Evolutionary conservation across 73 alveolate species (phyloP), one percentile per base, ranked within the genome.

Genomic region (Durusdinium trenchii): DNA sequence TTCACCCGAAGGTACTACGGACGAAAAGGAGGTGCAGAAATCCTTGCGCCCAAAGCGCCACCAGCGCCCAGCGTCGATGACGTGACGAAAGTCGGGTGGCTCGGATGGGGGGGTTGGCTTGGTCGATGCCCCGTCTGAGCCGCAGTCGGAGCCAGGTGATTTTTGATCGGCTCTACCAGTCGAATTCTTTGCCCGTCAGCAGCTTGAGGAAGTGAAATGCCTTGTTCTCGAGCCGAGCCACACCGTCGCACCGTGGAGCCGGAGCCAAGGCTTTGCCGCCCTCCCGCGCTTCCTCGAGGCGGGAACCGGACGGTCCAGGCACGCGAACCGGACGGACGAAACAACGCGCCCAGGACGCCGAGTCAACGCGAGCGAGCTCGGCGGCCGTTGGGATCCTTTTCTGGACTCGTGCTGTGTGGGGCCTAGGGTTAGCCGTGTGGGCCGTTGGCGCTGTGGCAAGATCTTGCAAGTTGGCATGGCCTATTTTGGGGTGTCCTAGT

Each of bases 21-120:
- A 50, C 78, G 86, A 35, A 89, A 64, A 36, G 96, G 96, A 62
- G 84, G 96, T 12, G 52, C 50, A 6, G 86, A 89, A 40, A 61
- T 89, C 20, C 86, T 89, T 5, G 96, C 96, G 54, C 96, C 96
- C 78, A 89, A 89, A 89, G 96, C 81, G n/a, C 96, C 96, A 42
- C 96, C 96, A 3, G 96, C 96, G 36, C 96, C 96, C 40, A 89
- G 86, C 0, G 96, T 89, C 50, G 96, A 89, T 36, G 96, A 89
- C 36, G 96, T 89, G 32, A 62, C 86, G 86, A 89, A 89, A 86
- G 96, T 52, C 32, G 73, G 73, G 30, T 60, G 73, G 30, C 4
- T 23, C 73, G 30, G 30, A 32, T 23, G 73, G 32, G 32, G 73
- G 30, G 30, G 73, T 60, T 23, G 30, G 73, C 18, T 23, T 2